Evolutionary conservation across 345 rosid genomes (phyloP), one percentile per base, ranked within the genome.

Genomic region (Cardamine chenopodiifolia): DNA sequence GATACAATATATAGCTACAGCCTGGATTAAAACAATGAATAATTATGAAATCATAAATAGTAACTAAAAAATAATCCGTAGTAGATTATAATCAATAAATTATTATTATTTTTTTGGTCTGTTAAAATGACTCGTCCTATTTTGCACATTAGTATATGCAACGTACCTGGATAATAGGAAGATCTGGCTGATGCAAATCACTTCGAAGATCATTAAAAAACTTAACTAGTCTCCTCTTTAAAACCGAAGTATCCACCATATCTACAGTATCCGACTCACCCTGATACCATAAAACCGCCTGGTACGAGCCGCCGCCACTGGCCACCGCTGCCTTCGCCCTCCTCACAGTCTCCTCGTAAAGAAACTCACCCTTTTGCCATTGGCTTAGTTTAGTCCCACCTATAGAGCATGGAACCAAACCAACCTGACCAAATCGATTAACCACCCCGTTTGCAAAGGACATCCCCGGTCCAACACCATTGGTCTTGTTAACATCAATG

Each of bases 401-500:
- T 1, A 85, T 70, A 11, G 97, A 96, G 57, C 97, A 94, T 3
- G 92, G 97, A 64, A 94, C 96, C 78, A 94, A 63, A 5, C 95
- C 97, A 40, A 89, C 71, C 52, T 40, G 14, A 17, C 86, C 88
- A 10, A 71, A 76, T 2, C 47, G 59, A 26, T 72, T 62, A 76
- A 85, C 66, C 12, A 90, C 37, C 9, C 85, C 73, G 47, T 90
- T 85, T 7, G 87, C 85, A 67, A 94, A 94, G 1, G 95, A 23
- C 98, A 91, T 84, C 6, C 96, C 90, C 0, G 96, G 98, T 28
- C 98, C 96, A 5, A 90, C 45, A 64, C 97, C 98, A 65, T 89
- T 86, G 6, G 72, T 86, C 73, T 83, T 87, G 18, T 12, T 80
- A 10, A 70, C 12, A 70, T 94, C 98, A 49, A 94, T 94, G 58